A percentile compares a stretch with the other conserved stretches of the same genome.
Evolutionary conservation across 352 stramenopile genomes (phyloP).

Genomic region (Phytopythium aichiense): DNA sequence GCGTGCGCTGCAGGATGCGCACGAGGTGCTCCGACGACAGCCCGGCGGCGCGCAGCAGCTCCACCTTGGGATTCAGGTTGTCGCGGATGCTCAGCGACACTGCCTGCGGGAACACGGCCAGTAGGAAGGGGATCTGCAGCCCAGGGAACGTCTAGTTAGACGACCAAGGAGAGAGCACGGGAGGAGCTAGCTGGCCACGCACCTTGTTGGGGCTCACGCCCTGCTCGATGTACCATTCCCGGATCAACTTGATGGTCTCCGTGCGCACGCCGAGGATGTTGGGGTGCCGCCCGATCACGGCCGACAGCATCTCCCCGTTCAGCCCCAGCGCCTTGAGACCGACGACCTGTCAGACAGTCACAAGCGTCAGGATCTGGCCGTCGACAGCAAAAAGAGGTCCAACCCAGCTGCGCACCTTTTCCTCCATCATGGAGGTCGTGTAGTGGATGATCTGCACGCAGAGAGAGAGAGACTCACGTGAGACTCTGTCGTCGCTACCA

Average conservation of each 20-base stretch:
- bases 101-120: conserved; percentile 42
- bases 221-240: conserved; percentile 34
- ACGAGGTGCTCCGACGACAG: conserved; percentile 30
- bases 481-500: not conserved
- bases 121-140: conserved; percentile 47
- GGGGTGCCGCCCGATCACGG: conserved; percentile 27
- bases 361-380: no score
- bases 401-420: conserved; percentile 12
- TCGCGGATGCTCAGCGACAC: conserved; percentile 22
- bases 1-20: conserved; percentile 32
- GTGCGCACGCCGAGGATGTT: conserved; percentile 33
- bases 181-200: not conserved
- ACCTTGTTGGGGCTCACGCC: conserved; percentile 30
- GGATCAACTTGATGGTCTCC: conserved; percentile 22
- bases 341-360: conserved; percentile 14
- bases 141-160: not conserved
- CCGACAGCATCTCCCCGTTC: conserved; percentile 23
- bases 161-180: not conserved
- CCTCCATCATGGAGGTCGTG: conserved; percentile 24
- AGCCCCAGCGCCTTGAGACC: conserved; percentile 31
- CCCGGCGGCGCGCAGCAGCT: conserved; percentile 28
- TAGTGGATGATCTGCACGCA: conserved; percentile 24
- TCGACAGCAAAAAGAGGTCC: no score
- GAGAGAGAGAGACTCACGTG: no score
- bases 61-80: conserved; percentile 45